phyloP scores from a whole-genome alignment of 2,329 filamentous ascomycete species.

The Tolypocladium endophyticum region DNA sequence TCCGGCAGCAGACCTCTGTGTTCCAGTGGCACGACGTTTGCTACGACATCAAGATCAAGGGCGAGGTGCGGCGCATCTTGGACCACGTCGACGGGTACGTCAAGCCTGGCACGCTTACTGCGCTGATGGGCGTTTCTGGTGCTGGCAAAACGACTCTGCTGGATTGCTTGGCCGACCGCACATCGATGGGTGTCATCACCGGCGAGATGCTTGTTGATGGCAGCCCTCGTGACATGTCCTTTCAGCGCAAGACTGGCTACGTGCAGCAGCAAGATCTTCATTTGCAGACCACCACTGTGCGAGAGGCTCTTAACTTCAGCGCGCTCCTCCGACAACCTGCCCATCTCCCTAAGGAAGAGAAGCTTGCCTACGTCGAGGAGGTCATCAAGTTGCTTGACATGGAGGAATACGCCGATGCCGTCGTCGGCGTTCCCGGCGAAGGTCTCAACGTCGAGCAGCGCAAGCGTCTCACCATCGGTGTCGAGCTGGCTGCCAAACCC shows the following conservation, averaged over 20 bases:
- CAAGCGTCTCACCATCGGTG: slow-evolving; percentile 81
- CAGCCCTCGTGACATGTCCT: slow-evolving; percentile 62
- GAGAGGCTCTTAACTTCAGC: slow-evolving; percentile 79
- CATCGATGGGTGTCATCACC: slow-evolving; percentile 78
- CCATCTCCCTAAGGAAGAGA: slow-evolving; percentile 61
- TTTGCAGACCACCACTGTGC: slow-evolving; percentile 71
- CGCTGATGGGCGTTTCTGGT: slow-evolving; percentile 83
- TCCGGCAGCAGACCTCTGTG: slow-evolving; percentile 55
- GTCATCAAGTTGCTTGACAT: slow-evolving; percentile 87
- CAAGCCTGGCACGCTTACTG: slow-evolving; percentile 81
- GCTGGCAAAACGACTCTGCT: slow-evolving; percentile 92
- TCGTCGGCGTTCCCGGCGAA: slow-evolving; percentile 84
- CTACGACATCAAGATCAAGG: slow-evolving; percentile 70
- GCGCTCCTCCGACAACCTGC: slow-evolving; percentile 77
- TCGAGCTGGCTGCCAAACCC: slow-evolving; percentile 91
- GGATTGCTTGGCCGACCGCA: slow-evolving; percentile 75
- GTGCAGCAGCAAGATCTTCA: slow-evolving; percentile 91
- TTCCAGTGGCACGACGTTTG: slow-evolving; percentile 83
- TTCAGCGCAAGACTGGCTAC: slow-evolving; percentile 87
- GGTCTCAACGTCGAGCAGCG: slow-evolving; percentile 64
- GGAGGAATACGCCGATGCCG: slow-evolving; percentile 79
- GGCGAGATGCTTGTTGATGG: slow-evolving; percentile 68
- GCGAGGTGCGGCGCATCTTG: slow-evolving; percentile 62
- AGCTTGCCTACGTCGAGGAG: slow-evolving; percentile 78
- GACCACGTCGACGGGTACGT: slow-evolving; percentile 89